Conservation (phyloP, 2,329 filamentous ascomycete genomes). For the Colletotrichum navitas region DNA sequence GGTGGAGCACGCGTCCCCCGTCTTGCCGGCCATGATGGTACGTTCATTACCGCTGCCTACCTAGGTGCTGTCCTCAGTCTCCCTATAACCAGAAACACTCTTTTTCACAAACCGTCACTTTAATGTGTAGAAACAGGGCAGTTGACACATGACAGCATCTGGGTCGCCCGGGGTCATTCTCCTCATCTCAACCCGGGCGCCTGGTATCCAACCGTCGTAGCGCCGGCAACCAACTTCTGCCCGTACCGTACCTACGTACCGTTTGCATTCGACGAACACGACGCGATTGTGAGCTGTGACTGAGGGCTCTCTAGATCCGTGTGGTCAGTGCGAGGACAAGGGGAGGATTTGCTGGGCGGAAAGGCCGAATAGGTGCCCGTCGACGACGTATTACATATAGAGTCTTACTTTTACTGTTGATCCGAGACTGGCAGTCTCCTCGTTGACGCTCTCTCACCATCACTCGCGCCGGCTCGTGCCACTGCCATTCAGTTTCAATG, state of each 20-base stretch:
- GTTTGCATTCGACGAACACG: not conserved
- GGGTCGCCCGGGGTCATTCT: not conserved
- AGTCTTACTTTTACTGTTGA: not conserved
- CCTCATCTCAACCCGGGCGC: slow-evolving; percentile 12
- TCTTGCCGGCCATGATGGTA: slow-evolving; percentile 7
- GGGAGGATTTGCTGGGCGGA: not conserved
- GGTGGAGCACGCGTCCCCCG: slow-evolving; percentile 24
- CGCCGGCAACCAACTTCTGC: not conserved
- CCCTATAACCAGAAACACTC: not conserved
- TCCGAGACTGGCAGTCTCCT: not conserved
- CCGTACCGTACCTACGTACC: not conserved
- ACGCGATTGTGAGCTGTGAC: not conserved
- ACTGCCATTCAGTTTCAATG: not conserved
- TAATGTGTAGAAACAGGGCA: not conserved
- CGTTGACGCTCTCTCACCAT: not conserved
- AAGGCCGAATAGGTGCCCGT: not conserved
- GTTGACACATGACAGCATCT: not conserved
- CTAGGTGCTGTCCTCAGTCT: not conserved
- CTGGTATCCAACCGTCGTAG: slow-evolving; percentile 18
- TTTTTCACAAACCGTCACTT: not conserved
- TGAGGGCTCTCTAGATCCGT: slow-evolving; percentile 1
- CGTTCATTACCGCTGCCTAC: slow-evolving; percentile 1
- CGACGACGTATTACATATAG: not conserved
- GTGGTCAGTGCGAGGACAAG: slow-evolving; percentile 8
- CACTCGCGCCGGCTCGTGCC: not conserved